phyloP scores from a whole-genome alignment of 2,329 filamentous ascomycete species.

The Colletotrichum phormii region DNA sequence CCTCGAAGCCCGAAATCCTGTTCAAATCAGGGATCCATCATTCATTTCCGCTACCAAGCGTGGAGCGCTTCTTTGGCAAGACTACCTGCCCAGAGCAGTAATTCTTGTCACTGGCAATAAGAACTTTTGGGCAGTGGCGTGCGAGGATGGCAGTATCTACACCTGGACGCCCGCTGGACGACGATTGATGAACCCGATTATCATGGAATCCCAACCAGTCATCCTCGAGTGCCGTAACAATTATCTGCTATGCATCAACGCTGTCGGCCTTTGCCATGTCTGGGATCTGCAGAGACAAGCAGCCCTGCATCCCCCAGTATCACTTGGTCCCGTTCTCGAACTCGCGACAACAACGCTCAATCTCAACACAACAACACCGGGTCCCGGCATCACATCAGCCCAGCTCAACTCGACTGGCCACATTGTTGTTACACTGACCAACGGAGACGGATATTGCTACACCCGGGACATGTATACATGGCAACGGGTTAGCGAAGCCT shows the following conservation, averaged over 20 bases:
- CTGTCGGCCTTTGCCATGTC: conserved; percentile 89
- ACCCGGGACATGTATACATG: conserved; percentile 87
- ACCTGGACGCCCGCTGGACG: conserved; percentile 94
- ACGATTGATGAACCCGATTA: conserved; percentile 83
- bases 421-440: conserved; percentile 89
- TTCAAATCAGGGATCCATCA: conserved; percentile 82
- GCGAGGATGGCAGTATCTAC: conserved; percentile 91
- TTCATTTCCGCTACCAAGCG: conserved; percentile 85
- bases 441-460: conserved; percentile 95
- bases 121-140: conserved; percentile 91
- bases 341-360: conserved; percentile 84
- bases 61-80: conserved; percentile 88
- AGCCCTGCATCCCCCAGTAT: conserved; percentile 89
- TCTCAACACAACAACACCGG: conserved; percentile 78
- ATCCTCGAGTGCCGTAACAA: conserved; percentile 91
- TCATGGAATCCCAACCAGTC: conserved; percentile 92
- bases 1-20: conserved; percentile 89
- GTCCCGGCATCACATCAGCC: conserved; percentile 89
- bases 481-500: conserved; percentile 95
- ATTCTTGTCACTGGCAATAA: conserved; percentile 92
- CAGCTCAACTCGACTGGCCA: conserved; percentile 89
- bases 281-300: conserved; percentile 90
- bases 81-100: conserved; percentile 87
- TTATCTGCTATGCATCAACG: conserved; percentile 91
- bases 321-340: conserved; percentile 88